These are phyloP conservation scores for Cryptococcus sp. DNA, from an alignment of 1,284 basidiomycete genomes.

Conservation along the genomic window DNA sequence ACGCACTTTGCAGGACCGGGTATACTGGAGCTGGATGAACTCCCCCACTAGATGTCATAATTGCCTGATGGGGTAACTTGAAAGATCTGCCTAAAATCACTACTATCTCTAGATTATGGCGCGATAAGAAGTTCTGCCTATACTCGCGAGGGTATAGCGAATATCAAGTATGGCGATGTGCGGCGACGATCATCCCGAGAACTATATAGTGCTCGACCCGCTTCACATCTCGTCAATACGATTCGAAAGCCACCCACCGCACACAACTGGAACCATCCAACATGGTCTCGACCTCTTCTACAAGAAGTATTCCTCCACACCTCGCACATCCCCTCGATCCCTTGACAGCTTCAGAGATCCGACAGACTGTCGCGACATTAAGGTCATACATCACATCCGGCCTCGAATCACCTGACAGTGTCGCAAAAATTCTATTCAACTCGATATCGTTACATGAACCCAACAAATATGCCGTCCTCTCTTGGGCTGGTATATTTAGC, in stretches of 20 bases:
- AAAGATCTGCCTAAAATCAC: no score
- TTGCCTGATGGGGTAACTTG: no score
- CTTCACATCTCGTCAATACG: no score
- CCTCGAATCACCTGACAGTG: slow-evolving; percentile 15
- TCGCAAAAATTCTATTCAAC: slow-evolving; percentile 38
- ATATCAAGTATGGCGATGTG: no score
- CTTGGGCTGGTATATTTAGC: slow-evolving; percentile 39
- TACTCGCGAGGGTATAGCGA: no score
- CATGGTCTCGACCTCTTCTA: background rate
- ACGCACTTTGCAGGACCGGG: background rate
- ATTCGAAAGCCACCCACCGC: no score
- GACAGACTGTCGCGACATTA: slow-evolving; percentile 32
- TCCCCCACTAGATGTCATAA: no score
- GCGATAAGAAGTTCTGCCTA: no score
- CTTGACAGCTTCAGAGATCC: slow-evolving; percentile 44
- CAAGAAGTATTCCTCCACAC: background rate
- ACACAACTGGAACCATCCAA: background rate
- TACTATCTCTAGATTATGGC: no score
- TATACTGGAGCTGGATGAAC: no score
- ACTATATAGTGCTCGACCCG: no score
- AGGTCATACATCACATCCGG: slow-evolving; percentile 26
- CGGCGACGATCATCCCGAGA: no score
- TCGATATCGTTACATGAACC: slow-evolving; percentile 44
- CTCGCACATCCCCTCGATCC: slow-evolving; percentile 50
- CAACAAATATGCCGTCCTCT: slow-evolving; percentile 39